These are phyloP conservation scores for Sordaria brevicollis DNA, from an alignment of 495 filamentous ascomycete genomes.

Conservation along the genomic window DNA sequence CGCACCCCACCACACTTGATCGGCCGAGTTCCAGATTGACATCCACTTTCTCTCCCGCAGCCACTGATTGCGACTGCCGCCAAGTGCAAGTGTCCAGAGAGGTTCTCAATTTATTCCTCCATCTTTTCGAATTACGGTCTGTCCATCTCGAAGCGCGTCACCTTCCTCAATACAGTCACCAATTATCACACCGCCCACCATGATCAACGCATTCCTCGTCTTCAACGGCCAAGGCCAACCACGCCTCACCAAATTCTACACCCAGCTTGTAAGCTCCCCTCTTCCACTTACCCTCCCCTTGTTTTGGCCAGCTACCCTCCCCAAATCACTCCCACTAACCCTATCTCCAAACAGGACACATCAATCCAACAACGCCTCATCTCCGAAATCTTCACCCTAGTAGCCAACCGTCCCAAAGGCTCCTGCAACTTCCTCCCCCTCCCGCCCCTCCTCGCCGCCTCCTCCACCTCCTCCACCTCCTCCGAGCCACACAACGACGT, in stretches of 20 bases:
- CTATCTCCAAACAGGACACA: constrained; percentile 55
- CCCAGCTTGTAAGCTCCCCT: constrained; percentile 64
- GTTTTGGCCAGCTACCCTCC: background rate
- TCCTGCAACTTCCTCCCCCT: constrained; percentile 94
- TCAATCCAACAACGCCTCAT: constrained; percentile 93
- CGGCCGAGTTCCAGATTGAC: background rate
- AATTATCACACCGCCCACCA: constrained; percentile 24
- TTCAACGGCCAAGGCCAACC: constrained; percentile 98
- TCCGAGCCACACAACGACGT: constrained; percentile 66
- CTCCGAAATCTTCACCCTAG: constrained; percentile 94
- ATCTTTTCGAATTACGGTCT: background rate
- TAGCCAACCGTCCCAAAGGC: constrained; percentile 72
- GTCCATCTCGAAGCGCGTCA: background rate
- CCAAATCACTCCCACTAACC: constrained; percentile 4
- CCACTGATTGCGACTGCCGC: background rate
- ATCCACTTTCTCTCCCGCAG: background rate
- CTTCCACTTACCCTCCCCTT: background rate
- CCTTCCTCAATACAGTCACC: background rate
- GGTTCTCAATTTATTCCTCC: background rate
- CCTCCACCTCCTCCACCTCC: constrained; percentile 41
- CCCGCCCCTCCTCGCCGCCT: constrained; percentile 39
- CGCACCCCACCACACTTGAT: constrained; percentile 3
- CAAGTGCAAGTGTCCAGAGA: background rate
- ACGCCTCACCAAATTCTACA: constrained; percentile 97
- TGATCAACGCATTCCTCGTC: constrained; percentile 98